Evolutionary conservation across 2,329 filamentous ascomycete species (phyloP).

Genomic region (Phialophora tarda): DNA sequence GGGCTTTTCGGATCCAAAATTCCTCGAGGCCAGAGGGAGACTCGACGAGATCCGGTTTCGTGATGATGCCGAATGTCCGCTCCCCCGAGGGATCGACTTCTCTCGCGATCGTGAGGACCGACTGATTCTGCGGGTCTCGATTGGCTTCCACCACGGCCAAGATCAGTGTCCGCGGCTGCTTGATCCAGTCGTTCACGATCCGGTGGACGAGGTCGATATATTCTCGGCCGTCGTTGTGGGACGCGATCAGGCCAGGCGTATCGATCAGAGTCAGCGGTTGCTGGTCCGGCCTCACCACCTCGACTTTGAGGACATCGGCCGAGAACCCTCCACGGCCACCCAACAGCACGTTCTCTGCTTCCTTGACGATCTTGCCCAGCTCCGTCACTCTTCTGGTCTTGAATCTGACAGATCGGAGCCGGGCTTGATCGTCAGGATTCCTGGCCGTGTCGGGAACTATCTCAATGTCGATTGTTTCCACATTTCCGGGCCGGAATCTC

Average conservation of each 20-base stretch:
- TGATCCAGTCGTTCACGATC: constrained; percentile 53
- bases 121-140: constrained; percentile 52
- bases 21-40: constrained; percentile 42
- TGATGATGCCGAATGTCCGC: constrained; percentile 54
- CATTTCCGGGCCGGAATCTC: constrained; percentile 18
- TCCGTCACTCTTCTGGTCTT: constrained; percentile 39
- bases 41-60: constrained; percentile 49
- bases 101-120: constrained; percentile 44
- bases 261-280: constrained; percentile 61
- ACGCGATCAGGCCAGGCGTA: constrained; percentile 61
- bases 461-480: constrained; percentile 17
- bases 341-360: constrained; percentile 15
- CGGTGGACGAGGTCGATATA: constrained; percentile 55
- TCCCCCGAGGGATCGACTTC: constrained; percentile 44
- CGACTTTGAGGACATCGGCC: constrained; percentile 46
- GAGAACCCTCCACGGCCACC: constrained; percentile 26
- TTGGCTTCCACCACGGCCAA: constrained; percentile 56
- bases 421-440: constrained; percentile 15
- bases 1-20: constrained; percentile 21
- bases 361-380: constrained; percentile 17
- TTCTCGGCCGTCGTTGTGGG: constrained; percentile 53
- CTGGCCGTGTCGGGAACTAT: constrained; percentile 15
- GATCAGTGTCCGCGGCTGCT: constrained; percentile 52
- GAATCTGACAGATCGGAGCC: constrained; percentile 34
- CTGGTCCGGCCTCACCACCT: constrained; percentile 43